These are phyloP conservation scores for Neopestalotiopsis rosae DNA, from an alignment of 2,329 filamentous ascomycete genomes.

Conservation along the genomic window DNA sequence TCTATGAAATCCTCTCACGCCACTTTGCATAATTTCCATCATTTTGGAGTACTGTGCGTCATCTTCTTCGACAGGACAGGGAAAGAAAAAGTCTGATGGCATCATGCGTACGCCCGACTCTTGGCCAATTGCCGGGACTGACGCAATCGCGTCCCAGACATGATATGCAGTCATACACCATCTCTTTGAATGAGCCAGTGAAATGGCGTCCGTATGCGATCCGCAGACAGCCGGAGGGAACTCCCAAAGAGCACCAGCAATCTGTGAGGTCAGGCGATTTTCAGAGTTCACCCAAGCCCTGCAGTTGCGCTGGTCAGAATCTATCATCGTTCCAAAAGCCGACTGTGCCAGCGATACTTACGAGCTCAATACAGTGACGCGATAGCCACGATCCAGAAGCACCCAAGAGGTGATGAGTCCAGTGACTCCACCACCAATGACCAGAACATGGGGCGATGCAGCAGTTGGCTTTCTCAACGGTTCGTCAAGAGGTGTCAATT, in stretches of 20 bases:
- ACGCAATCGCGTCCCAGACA: slow-evolving; percentile 45
- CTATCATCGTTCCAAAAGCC: too few relatives aligned
- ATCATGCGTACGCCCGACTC: slow-evolving; percentile 44
- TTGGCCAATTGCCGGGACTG: slow-evolving; percentile 34
- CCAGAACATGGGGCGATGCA: slow-evolving; percentile 35
- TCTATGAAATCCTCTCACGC: slow-evolving; percentile 43
- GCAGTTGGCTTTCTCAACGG: slow-evolving; percentile 32
- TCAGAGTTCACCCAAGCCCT: slow-evolving; percentile 45
- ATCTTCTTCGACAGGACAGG: slow-evolving; percentile 38
- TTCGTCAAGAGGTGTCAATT: slow-evolving; percentile 35
- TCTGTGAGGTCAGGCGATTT: slow-evolving; percentile 49
- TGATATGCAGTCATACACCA: slow-evolving; percentile 49
- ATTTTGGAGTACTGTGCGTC: slow-evolving; percentile 42
- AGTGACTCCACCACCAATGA: slow-evolving; percentile 38
- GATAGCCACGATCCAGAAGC: slow-evolving; percentile 48
- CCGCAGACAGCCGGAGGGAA: slow-evolving; percentile 51
- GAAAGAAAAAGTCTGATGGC: slow-evolving; percentile 46
- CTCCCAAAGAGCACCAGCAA: slow-evolving; percentile 53
- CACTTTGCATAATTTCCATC: slow-evolving; percentile 43
- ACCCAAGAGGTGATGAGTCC: slow-evolving; percentile 44
- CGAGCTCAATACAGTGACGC: slow-evolving; percentile 47
- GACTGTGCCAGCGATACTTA: slow-evolving; percentile 5
- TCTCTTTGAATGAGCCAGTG: slow-evolving; percentile 43
- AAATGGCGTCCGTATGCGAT: slow-evolving; percentile 45
- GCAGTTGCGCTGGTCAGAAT: background rate